These are phyloP conservation scores for Willaertia magna DNA, from an alignment of 208 protist genomes.

Conservation along the genomic window DNA sequence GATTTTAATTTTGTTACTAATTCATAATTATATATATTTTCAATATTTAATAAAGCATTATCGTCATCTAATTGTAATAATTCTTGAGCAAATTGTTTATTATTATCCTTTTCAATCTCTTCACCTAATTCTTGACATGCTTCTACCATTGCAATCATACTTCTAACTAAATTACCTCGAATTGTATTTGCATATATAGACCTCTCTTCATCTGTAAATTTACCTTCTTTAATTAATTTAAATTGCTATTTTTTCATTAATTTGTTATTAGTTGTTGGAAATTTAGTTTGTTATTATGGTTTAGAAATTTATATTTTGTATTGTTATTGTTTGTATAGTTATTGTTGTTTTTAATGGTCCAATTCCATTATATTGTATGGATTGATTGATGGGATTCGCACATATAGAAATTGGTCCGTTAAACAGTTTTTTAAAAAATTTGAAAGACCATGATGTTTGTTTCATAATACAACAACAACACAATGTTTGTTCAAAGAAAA, in stretches of 20 bases:
- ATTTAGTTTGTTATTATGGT: too few species aligned
- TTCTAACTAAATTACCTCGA: not conserved
- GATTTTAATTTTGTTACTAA: not conserved
- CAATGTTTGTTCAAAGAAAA: too few species aligned
- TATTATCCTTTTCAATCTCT: not conserved
- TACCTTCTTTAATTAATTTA: not conserved
- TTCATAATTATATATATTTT: not conserved
- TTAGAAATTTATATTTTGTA: too few species aligned
- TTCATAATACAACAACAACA: too few species aligned
- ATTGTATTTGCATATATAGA: not conserved
- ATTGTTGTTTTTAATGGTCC: too few species aligned
- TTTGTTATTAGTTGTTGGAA: too few species aligned
- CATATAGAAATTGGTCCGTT: too few species aligned
- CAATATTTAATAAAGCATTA: not conserved
- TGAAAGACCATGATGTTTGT: too few species aligned
- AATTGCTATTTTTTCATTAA: not conserved
- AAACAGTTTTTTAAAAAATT: too few species aligned
- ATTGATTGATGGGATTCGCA: too few species aligned
- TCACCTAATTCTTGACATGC: not conserved
- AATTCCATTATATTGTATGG: too few species aligned
- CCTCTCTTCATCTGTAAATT: not conserved
- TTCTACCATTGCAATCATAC: not conserved
- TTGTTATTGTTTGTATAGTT: too few species aligned
- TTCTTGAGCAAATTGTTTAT: not conserved
- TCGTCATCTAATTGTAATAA: not conserved